These are phyloP conservation scores for Xylaria flabelliformis DNA, from an alignment of 495 filamentous ascomycete species.

Conservation along the genomic window DNA sequence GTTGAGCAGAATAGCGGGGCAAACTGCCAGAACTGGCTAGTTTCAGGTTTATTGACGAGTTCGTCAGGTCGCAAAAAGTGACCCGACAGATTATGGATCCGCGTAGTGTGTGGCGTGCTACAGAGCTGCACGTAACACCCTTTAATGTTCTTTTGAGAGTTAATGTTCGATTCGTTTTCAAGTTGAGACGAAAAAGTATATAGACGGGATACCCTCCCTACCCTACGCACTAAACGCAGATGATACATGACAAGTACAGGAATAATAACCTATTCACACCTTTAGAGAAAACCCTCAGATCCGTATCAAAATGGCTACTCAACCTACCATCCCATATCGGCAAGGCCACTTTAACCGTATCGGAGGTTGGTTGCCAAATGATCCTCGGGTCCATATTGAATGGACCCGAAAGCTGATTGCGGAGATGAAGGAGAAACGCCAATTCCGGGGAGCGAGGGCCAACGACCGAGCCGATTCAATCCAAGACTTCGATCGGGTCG, in stretches of 20 bases:
- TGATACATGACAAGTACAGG: neutral
- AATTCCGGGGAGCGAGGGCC: neutral
- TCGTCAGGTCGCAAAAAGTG: no score
- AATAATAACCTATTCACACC: neutral
- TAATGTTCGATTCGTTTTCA: neutral
- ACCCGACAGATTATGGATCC: no score
- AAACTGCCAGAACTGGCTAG: no score
- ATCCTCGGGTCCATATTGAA: slow-evolving; percentile 8
- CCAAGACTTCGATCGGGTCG: slow-evolving; percentile 34
- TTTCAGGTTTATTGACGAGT: no score
- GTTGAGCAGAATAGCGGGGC: no score
- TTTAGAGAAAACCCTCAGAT: neutral
- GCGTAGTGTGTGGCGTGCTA: neutral
- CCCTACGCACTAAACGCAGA: neutral
- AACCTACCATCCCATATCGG: neutral
- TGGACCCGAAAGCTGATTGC: neutral
- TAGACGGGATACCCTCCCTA: neutral
- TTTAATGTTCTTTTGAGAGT: neutral
- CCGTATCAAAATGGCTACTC: neutral
- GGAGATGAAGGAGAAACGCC: neutral
- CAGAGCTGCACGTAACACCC: neutral
- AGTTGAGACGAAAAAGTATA: neutral
- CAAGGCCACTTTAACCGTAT: neutral
- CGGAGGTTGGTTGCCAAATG: neutral
- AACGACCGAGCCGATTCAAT: neutral